A percentile compares a stretch with the other conserved stretches of the same genome.
phyloP scores from a whole-genome alignment of 106 monocot species.

The Alisma plantagoaquatica region DNA sequence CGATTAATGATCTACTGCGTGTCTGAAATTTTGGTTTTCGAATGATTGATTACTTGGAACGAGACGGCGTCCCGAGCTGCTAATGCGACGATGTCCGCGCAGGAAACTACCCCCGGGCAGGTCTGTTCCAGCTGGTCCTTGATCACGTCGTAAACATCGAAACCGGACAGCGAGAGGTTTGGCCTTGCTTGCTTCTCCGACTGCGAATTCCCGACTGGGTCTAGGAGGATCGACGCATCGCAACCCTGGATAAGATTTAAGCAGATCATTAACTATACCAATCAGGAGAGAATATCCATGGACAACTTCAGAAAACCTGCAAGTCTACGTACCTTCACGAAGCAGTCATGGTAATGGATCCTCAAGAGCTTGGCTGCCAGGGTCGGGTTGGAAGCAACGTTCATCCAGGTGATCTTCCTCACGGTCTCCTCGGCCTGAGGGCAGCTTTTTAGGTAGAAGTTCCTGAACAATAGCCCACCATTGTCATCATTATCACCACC shows the following conservation, averaged over 20 bases:
- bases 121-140: conserved; percentile 31
- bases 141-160: conserved; percentile 37
- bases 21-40: neutral
- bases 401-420: neutral
- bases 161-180: conserved; percentile 28
- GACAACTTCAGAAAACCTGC: too few species aligned
- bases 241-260: conserved; percentile 31
- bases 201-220: conserved; percentile 9
- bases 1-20: neutral
- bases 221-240: conserved; percentile 42
- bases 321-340: neutral
- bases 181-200: conserved; percentile 30
- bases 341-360: conserved; percentile 1
- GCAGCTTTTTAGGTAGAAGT: neutral
- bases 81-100: conserved; percentile 50
- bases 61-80: conserved; percentile 39
- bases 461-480: too few species aligned
- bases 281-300: neutral
- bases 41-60: conserved; percentile 17
- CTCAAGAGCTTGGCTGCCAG: neutral
- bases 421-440: neutral
- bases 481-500: too few species aligned
- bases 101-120: conserved; percentile 36
- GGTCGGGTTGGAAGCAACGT: neutral
- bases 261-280: neutral